These are phyloP conservation scores for Mollisiaceae sp. DNA, from an alignment of 2,329 filamentous ascomycete species.

Conservation along the genomic window DNA sequence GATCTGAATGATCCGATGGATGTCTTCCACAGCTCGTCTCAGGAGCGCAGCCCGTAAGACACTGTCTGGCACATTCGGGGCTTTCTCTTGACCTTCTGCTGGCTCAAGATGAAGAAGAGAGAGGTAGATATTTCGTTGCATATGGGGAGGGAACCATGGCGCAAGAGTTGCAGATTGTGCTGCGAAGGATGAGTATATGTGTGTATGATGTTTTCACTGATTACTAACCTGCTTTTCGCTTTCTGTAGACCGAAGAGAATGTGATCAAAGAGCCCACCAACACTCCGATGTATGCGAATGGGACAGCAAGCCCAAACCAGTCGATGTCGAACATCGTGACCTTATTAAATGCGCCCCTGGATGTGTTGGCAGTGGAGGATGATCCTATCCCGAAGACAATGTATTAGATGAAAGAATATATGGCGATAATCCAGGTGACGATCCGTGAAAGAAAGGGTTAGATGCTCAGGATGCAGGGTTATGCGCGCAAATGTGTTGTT, in stretches of 20 bases:
- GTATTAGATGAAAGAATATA: background rate
- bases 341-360: background rate
- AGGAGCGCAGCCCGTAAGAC: slow-evolving; percentile 88
- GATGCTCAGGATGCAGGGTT: slow-evolving; percentile 6
- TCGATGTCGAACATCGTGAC: slow-evolving; percentile 55
- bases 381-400: background rate
- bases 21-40: slow-evolving; percentile 89
- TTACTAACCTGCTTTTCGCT: slow-evolving; percentile 79
- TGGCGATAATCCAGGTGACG: background rate
- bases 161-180: slow-evolving; percentile 82
- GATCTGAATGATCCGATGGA: slow-evolving; percentile 87
- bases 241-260: slow-evolving; percentile 91
- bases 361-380: background rate
- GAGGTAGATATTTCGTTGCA: slow-evolving; percentile 93
- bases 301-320: slow-evolving; percentile 85
- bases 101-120: slow-evolving; percentile 82
- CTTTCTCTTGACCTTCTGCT: slow-evolving; percentile 67
- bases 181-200: slow-evolving; percentile 45
- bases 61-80: slow-evolving; percentile 75
- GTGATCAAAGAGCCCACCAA: slow-evolving; percentile 87
- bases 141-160: slow-evolving; percentile 91
- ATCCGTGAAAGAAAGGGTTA: background rate
- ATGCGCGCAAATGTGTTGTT: slow-evolving; percentile 16
- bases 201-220: slow-evolving; percentile 15
- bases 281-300: slow-evolving; percentile 87